Evolutionary conservation across 2,329 filamentous ascomycete genomes (phyloP).

Genomic region (Alternaria angustiovoidea): DNA sequence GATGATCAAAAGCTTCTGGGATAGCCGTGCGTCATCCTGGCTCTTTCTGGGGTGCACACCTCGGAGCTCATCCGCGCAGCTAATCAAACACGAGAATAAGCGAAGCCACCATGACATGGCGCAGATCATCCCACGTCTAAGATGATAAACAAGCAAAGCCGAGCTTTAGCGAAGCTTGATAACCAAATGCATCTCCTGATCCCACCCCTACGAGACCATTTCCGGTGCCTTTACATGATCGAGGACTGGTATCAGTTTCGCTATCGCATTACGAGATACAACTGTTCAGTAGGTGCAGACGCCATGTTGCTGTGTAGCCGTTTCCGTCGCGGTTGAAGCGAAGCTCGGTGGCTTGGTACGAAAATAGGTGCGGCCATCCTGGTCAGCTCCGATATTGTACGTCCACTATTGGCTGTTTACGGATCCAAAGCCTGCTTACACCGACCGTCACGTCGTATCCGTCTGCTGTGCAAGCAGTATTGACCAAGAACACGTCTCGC

Average conservation of each 20-base stretch:
- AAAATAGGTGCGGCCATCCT: not conserved
- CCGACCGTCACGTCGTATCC: not conserved
- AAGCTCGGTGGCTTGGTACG: not conserved
- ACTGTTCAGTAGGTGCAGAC: not conserved
- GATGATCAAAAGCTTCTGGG: not conserved
- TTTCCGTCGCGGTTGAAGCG: not conserved
- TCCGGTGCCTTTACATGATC: not conserved
- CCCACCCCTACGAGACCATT: not conserved
- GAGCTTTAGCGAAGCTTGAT: slow-evolving; percentile 7
- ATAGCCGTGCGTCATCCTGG: not conserved
- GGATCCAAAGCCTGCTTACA: not conserved
- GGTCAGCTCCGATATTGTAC: slow-evolving; percentile 3
- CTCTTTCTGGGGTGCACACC: not conserved
- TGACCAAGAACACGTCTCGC: not conserved
- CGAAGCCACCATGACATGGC: not conserved
- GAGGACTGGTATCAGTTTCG: not conserved
- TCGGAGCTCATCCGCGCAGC: slow-evolving; percentile 1
- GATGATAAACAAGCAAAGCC: slow-evolving; percentile 7
- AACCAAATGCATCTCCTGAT: not conserved
- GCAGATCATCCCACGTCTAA: not conserved
- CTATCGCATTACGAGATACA: not conserved
- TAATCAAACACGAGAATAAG: not conserved
- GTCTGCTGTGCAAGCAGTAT: not conserved
- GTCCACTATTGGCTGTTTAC: not conserved
- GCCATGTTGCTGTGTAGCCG: not conserved